Conservation (phyloP, 2,329 filamentous ascomycete genomes). For the Trichophyton schoenleinii region DNA sequence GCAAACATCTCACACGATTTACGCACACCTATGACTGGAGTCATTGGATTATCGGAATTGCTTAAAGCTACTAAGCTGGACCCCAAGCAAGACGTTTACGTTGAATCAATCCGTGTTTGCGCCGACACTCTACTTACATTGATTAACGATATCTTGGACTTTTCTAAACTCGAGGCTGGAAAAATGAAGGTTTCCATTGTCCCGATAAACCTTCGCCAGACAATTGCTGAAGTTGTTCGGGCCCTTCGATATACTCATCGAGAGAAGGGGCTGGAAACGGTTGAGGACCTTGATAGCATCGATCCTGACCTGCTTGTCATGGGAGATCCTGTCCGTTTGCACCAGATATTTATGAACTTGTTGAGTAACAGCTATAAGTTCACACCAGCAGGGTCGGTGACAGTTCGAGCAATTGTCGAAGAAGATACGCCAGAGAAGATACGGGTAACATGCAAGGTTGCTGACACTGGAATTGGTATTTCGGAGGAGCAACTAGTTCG, state of each 20-base stretch:
- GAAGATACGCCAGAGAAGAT: constrained; percentile 57
- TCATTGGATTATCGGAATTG: constrained; percentile 61
- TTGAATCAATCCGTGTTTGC: constrained; percentile 53
- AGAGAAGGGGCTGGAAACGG: constrained; percentile 47
- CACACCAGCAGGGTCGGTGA: constrained; percentile 74
- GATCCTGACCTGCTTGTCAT: constrained; percentile 55
- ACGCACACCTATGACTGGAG: constrained; percentile 90
- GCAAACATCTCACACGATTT: constrained; percentile 83
- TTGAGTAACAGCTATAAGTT: constrained; percentile 93
- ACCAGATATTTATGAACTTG: constrained; percentile 69
- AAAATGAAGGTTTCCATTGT: constrained; percentile 84
- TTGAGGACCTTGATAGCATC: constrained; percentile 51
- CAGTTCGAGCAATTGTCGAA: constrained; percentile 63
- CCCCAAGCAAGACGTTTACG: constrained; percentile 48
- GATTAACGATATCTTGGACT: constrained; percentile 84
- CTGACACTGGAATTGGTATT: constrained; percentile 86
- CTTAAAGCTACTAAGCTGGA: constrained; percentile 46
- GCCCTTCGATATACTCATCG: constrained; percentile 52
- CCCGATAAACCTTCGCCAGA: constrained; percentile 60
- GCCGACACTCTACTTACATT: constrained; percentile 67
- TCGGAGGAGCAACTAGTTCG: constrained; percentile 63
- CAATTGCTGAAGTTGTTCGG: constrained; percentile 51
- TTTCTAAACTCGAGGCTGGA: constrained; percentile 73
- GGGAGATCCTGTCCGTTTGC: constrained; percentile 70
- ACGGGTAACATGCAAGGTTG: constrained; percentile 70